Evolutionary conservation across 2,329 filamentous ascomycete species (phyloP).

Genomic region (Apiospora hydei): DNA sequence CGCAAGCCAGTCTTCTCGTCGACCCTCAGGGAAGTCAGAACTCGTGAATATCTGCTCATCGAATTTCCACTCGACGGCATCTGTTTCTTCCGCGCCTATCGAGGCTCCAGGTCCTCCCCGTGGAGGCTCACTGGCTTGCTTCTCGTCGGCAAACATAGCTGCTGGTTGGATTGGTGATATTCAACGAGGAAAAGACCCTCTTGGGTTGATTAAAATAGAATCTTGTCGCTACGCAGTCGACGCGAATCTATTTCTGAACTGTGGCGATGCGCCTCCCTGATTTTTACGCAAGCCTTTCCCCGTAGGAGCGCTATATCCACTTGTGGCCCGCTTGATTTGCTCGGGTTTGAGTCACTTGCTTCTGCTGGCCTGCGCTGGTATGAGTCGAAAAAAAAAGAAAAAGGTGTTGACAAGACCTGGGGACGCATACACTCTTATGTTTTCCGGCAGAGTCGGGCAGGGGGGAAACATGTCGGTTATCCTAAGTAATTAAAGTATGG

Average conservation of each 20-base stretch:
- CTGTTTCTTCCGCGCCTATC: neutral
- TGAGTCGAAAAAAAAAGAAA: too few relatives aligned
- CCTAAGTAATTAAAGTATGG: neutral
- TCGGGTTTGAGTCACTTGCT: too few relatives aligned
- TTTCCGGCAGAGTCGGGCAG: neutral
- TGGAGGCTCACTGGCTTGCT: neutral
- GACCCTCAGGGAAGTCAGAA: conserved; percentile 66
- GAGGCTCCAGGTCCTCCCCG: neutral
- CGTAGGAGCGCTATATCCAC: too few relatives aligned
- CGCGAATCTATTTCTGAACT: too few relatives aligned
- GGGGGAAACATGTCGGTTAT: neutral
- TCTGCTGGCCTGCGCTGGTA: too few relatives aligned
- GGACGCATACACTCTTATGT: neutral
- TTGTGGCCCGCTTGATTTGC: too few relatives aligned
- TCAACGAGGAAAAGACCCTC: too few relatives aligned
- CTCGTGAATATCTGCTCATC: conserved; percentile 21
- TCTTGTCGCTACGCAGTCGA: too few relatives aligned
- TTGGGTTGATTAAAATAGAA: too few relatives aligned
- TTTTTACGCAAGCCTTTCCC: too few relatives aligned
- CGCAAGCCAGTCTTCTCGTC: conserved; percentile 62
- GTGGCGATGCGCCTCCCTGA: too few relatives aligned
- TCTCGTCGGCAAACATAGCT: neutral
- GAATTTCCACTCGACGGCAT: neutral
- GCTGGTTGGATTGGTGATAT: neutral
- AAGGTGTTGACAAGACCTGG: neutral